A percentile compares a stretch with the other conserved stretches of the same genome.
Conservation (phyloP, 2,329 filamentous ascomycete genomes). For the Amauroascus niger region DNA sequence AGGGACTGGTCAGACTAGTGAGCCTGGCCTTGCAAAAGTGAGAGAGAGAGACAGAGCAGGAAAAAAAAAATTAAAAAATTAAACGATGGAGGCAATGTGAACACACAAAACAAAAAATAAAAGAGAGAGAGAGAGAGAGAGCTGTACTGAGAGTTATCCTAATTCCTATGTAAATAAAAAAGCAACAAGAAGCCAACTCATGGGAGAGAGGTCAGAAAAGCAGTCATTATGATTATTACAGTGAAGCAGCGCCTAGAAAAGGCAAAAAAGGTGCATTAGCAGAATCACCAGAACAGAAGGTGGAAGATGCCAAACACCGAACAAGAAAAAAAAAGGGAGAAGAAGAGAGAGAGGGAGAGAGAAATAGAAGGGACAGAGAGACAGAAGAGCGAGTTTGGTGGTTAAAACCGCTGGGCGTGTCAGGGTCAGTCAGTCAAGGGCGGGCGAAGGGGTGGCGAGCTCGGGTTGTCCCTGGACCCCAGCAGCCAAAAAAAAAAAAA, state of each 20-base stretch:
- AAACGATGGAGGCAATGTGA: too few relatives aligned
- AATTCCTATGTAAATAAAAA: too few relatives aligned
- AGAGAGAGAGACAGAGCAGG: not conserved
- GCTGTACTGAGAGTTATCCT: too few relatives aligned
- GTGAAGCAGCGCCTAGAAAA: not conserved
- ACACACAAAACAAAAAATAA: too few relatives aligned
- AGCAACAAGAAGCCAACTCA: too few relatives aligned
- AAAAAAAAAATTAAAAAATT: too few relatives aligned
- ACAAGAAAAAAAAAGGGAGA: constrained; percentile 10
- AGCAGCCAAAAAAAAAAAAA: not conserved
- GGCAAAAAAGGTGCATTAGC: not conserved
- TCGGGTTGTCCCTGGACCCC: not conserved
- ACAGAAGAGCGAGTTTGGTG: not conserved
- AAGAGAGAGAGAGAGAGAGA: too few relatives aligned
- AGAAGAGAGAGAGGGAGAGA: not conserved
- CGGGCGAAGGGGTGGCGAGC: constrained; percentile 1
- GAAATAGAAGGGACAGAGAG: too few relatives aligned
- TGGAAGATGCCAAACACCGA: constrained; percentile 10
- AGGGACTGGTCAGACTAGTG: not conserved
- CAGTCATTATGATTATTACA: not conserved
- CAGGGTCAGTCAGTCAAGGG: not conserved
- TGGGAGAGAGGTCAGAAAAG: too few relatives aligned
- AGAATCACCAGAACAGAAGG: not conserved
- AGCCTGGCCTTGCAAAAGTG: not conserved
- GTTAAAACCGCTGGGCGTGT: not conserved